These are phyloP conservation scores for Penicillium soppii DNA, from an alignment of 495 filamentous ascomycete species.

Conservation along the genomic window DNA sequence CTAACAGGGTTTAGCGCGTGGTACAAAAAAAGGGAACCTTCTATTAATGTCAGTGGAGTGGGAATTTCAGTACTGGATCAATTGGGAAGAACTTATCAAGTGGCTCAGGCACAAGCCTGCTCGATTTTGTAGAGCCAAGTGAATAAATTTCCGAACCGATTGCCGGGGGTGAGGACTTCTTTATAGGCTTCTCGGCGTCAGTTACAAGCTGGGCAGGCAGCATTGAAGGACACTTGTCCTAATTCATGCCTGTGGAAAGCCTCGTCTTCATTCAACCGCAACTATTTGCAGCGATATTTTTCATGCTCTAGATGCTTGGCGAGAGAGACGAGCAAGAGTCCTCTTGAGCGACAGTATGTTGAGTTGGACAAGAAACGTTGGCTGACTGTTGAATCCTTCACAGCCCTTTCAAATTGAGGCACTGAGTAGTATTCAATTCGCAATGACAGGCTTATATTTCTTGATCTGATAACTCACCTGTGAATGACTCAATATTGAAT, in stretches of 20 bases:
- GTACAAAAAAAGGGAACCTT: too few relatives aligned
- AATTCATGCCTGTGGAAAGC: not conserved
- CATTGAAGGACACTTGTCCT: not conserved
- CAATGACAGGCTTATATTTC: not conserved
- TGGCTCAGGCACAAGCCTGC: not conserved
- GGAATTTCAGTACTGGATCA: not conserved
- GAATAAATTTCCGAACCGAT: conserved; percentile 1
- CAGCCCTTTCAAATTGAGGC: not conserved
- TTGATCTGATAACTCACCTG: not conserved
- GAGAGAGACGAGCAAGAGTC: not conserved
- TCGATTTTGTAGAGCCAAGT: not conserved
- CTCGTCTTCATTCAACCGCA: not conserved
- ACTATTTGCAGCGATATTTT: not conserved
- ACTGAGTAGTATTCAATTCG: not conserved
- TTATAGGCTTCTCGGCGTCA: not conserved
- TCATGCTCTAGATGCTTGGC: not conserved
- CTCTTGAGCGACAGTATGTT: not conserved
- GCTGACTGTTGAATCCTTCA: not conserved
- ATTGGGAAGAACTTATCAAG: not conserved
- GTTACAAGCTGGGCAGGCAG: not conserved
- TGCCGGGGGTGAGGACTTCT: not conserved
- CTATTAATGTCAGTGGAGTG: not conserved
- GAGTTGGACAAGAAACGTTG: not conserved
- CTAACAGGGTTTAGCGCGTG: too few relatives aligned
- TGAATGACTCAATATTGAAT: not conserved